Conservation (phyloP, 1,284 basidiomycete genomes). For the Pseudozyma thailandica region DNA sequence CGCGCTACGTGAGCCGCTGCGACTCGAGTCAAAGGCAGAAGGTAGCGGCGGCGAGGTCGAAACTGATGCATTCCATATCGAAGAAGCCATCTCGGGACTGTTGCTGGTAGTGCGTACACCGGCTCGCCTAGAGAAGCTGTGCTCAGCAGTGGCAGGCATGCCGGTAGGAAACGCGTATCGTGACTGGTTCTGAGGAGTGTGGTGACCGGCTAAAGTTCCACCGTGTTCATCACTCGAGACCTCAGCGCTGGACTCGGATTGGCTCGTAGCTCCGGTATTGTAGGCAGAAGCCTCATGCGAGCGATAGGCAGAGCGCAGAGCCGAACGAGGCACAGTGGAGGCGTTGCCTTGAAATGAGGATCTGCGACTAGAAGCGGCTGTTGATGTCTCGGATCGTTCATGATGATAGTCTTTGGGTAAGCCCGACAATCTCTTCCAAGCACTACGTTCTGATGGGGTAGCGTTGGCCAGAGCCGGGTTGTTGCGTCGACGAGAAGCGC, state of each 20-base stretch:
- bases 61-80: constrained; percentile 4
- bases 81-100: constrained; percentile 23
- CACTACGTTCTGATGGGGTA: constrained; percentile 40
- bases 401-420: constrained; percentile 18
- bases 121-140: constrained; percentile 2
- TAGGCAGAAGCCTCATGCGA: constrained; percentile 1
- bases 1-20: constrained; percentile 26
- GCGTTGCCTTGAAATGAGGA: constrained; percentile 23
- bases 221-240: constrained; percentile 41
- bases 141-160: background rate
- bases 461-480: constrained; percentile 42
- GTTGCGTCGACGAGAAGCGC: constrained; percentile 34
- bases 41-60: constrained; percentile 1
- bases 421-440: constrained; percentile 44
- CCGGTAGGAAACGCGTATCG: constrained; percentile 20
- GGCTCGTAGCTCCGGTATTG: constrained; percentile 3
- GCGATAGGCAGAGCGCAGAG: constrained; percentile 12
- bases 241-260: constrained; percentile 38
- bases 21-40: constrained; percentile 17
- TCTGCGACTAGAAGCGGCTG: constrained; percentile 25
- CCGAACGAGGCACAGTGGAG: constrained; percentile 32
- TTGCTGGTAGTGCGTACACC: constrained; percentile 22
- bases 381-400: constrained; percentile 24
- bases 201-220: constrained; percentile 18
- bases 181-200: constrained; percentile 13